Evolutionary conservation across 306 rosid genomes (phyloP).

Genomic region (Rosa rugosa): DNA sequence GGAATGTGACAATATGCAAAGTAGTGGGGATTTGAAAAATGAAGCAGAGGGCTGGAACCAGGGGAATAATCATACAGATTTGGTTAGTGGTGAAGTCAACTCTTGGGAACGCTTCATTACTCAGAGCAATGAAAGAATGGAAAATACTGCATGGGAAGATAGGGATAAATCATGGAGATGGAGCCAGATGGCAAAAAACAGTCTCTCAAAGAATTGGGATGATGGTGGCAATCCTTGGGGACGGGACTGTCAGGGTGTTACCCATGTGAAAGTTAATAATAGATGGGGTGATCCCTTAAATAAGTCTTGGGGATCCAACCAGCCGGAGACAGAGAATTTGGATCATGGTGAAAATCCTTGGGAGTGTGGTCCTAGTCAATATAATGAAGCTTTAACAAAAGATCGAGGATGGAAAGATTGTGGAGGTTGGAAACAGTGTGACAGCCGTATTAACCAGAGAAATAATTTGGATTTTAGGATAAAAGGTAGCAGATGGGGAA

Average conservation of each 20-base stretch:
- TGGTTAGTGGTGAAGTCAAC: slow-evolving; percentile 29
- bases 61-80: slow-evolving; percentile 26
- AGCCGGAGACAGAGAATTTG: slow-evolving; percentile 28
- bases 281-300: slow-evolving; percentile 43
- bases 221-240: slow-evolving; percentile 29
- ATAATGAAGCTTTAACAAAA: slow-evolving; percentile 21
- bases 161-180: slow-evolving; percentile 34
- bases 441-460: slow-evolving; percentile 29
- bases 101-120: slow-evolving; percentile 49
- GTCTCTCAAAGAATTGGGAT: slow-evolving; percentile 29
- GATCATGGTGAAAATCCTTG: slow-evolving; percentile 31
- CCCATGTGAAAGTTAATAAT: slow-evolving; percentile 20
- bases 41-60: slow-evolving; percentile 31
- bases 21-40: slow-evolving; percentile 19
- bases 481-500: slow-evolving; percentile 28
- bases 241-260: slow-evolving; percentile 15
- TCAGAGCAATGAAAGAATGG: slow-evolving; percentile 31
- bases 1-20: slow-evolving; percentile 35
- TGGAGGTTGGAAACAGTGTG: slow-evolving; percentile 40
- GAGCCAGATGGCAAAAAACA: slow-evolving; percentile 29
- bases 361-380: slow-evolving; percentile 31
- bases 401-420: slow-evolving; percentile 44
- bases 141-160: slow-evolving; percentile 44
- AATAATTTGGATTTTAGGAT: slow-evolving; percentile 36
- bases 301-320: slow-evolving; percentile 42